Conservation (phyloP, 352 stramenopile species). For the Globisporangium uncinulatum region DNA sequence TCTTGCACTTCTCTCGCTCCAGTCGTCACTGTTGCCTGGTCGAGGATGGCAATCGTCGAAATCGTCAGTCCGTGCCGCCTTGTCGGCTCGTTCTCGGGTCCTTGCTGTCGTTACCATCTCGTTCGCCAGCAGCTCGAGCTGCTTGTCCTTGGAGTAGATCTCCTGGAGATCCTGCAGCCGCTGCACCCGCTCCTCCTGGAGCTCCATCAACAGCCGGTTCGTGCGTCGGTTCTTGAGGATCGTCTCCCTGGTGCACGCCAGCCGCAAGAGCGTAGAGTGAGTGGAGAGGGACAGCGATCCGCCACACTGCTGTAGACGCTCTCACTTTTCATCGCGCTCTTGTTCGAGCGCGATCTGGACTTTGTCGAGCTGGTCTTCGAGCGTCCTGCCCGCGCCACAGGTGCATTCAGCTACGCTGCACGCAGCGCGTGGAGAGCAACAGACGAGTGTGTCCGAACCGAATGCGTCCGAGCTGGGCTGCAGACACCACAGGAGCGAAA, state of each 20-base stretch:
- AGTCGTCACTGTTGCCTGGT: conserved; percentile 35
- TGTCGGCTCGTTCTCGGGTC: no score
- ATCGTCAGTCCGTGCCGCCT: neutral
- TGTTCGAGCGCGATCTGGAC: conserved; percentile 56
- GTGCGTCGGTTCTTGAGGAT: conserved; percentile 68
- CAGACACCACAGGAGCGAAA: neutral
- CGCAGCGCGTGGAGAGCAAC: neutral
- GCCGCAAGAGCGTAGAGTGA: neutral
- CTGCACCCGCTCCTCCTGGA: conserved; percentile 73
- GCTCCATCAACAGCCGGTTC: conserved; percentile 61
- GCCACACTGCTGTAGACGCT: neutral
- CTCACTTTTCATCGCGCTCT: conserved; percentile 65
- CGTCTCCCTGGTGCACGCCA: conserved; percentile 30
- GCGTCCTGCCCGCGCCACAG: conserved; percentile 12
- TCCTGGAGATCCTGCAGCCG: conserved; percentile 72
- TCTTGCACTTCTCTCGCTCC: conserved; percentile 41
- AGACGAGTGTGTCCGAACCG: conserved; percentile 11
- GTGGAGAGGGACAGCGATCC: neutral
- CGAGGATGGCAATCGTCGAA: neutral
- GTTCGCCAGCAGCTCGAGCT: conserved; percentile 43
- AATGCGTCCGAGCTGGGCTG: conserved; percentile 63
- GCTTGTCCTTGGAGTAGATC: conserved; percentile 78
- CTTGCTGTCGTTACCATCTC: conserved; percentile 38
- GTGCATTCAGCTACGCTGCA: neutral
- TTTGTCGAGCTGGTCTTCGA: conserved; percentile 69